These are phyloP conservation scores for Kodamaea nitidulidarum DNA, from an alignment of 805 yeast species.

Conservation along the genomic window DNA sequence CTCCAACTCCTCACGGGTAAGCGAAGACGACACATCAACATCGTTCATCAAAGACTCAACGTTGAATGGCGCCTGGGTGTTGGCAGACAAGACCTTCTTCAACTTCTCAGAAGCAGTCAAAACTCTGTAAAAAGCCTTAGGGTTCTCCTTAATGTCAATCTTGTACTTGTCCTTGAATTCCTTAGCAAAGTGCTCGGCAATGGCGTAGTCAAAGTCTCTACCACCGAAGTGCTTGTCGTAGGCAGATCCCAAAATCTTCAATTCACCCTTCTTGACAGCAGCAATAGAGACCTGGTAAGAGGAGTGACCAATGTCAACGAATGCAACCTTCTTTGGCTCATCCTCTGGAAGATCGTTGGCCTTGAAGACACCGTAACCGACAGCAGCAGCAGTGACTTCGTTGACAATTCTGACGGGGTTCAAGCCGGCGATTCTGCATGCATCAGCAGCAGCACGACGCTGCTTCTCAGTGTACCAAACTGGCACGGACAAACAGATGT, in stretches of 20 bases:
- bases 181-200: conserved; percentile 91
- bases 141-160: conserved; percentile 85
- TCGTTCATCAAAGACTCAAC: conserved; percentile 97
- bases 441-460: conserved; percentile 94
- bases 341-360: conserved; percentile 89
- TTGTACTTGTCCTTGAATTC: conserved; percentile 89
- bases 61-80: conserved; percentile 88
- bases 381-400: conserved; percentile 98
- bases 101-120: conserved; percentile 86
- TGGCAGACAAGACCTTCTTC: conserved; percentile 95
- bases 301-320: conserved; percentile 96
- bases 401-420: conserved; percentile 98
- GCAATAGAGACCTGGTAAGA: conserved; percentile 87
- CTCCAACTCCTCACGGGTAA: conserved; percentile 91
- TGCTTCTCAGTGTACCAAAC: conserved; percentile 96
- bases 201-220: conserved; percentile 90
- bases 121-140: conserved; percentile 94
- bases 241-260: conserved; percentile 87
- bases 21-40: conserved; percentile 85
- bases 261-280: conserved; percentile 93
- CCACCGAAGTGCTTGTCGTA: conserved; percentile 98
- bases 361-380: conserved; percentile 98
- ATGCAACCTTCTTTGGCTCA: conserved; percentile 83
- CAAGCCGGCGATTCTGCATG: conserved; percentile 91
- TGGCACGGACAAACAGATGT: conserved; percentile 93